Conservation (phyloP, 805 yeast genomes). For the Limtongozyma cylindracea region DNA sequence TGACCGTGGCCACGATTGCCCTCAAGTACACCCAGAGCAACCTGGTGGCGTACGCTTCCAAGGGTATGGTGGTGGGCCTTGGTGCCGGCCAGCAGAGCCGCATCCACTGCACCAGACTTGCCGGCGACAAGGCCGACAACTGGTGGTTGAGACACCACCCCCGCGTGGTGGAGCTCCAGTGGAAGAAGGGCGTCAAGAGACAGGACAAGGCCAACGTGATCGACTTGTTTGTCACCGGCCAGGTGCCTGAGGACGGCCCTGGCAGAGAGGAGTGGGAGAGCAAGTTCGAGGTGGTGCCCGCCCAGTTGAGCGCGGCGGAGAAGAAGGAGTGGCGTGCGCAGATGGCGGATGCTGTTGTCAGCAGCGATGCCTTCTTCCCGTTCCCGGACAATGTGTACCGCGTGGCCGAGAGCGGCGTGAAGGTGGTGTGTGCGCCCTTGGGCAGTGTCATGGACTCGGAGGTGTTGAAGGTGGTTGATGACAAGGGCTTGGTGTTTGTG, state of each 20-base stretch:
- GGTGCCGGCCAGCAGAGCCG: constrained; percentile 99
- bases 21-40: constrained; percentile 95
- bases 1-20: constrained; percentile 93
- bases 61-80: constrained; percentile 97
- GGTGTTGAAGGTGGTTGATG: constrained; percentile 87
- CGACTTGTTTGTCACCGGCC: constrained; percentile 77
- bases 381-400: constrained; percentile 98
- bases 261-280: constrained; percentile 83
- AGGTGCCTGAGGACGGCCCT: constrained; percentile 79
- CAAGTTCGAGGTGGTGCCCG: constrained; percentile 67
- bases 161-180: constrained; percentile 69
- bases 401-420: constrained; percentile 92
- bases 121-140: constrained; percentile 98
- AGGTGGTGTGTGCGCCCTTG: constrained; percentile 86
- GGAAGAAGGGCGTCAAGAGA: constrained; percentile 97
- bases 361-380: constrained; percentile 99
- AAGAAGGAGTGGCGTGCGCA: constrained; percentile 69
- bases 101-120: constrained; percentile 96
- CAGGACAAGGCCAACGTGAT: constrained; percentile 97
- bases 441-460: constrained; percentile 97
- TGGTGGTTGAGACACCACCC: constrained; percentile 99
- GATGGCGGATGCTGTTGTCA: constrained; percentile 67
- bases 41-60: constrained; percentile 95
- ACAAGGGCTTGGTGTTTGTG: constrained; percentile 71
- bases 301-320: constrained; percentile 61